Conservation (phyloP, 2,329 filamentous ascomycete species). For the Incumbomyces delicatus region DNA sequence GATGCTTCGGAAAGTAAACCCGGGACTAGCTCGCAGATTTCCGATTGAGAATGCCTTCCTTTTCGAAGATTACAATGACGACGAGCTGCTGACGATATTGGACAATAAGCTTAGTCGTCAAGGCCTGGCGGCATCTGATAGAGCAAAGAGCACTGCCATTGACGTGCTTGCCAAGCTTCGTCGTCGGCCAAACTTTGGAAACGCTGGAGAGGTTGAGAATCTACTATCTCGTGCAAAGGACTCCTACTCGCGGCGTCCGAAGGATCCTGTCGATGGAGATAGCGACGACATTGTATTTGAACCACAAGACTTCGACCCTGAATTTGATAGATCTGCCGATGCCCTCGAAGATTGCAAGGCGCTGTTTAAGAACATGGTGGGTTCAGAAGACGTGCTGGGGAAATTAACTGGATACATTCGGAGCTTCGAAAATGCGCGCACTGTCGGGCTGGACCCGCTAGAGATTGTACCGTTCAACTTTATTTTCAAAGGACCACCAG, state of each 20-base stretch:
- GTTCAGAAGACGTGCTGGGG: conserved; percentile 45
- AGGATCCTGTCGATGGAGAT: conserved; percentile 13
- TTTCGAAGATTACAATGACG: conserved; percentile 58
- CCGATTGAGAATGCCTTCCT: conserved; percentile 52
- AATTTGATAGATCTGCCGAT: conserved; percentile 45
- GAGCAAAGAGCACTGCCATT: conserved; percentile 46
- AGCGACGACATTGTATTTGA: conserved; percentile 28
- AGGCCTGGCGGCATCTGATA: conserved; percentile 42
- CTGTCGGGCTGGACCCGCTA: conserved; percentile 45
- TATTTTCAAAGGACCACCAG: conserved; percentile 56
- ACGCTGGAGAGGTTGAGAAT: conserved; percentile 66
- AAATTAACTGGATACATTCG: conserved; percentile 48
- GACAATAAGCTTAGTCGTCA: conserved; percentile 52
- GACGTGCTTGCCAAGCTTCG: conserved; percentile 53
- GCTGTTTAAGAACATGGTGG: conserved; percentile 52
- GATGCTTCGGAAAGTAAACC: conserved; percentile 33
- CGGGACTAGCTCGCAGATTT: conserved; percentile 58
- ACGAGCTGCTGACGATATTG: conserved; percentile 51
- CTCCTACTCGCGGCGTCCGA: background rate
- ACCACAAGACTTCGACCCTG: conserved; percentile 47
- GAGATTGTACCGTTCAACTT: conserved; percentile 57
- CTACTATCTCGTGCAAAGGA: conserved; percentile 50
- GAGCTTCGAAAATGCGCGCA: conserved; percentile 42
- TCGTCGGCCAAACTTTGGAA: conserved; percentile 59
- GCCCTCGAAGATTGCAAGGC: conserved; percentile 40